Conservation (phyloP, 1,139 yeast genomes). For the Blastobotrys proliferans region DNA sequence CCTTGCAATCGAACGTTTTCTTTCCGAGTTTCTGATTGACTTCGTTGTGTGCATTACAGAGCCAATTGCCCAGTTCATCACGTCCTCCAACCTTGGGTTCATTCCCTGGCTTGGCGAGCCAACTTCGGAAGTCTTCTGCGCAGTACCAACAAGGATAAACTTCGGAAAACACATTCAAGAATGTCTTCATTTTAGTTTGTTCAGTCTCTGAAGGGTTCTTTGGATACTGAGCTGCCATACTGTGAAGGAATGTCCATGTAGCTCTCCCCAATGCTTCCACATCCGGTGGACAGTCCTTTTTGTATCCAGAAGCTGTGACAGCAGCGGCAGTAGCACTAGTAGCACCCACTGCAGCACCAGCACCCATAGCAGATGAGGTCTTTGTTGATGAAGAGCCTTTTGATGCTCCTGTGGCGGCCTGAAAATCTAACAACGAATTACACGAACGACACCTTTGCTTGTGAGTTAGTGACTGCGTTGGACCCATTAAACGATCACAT, state of each 20-base stretch:
- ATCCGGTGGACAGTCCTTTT: slow-evolving; percentile 75
- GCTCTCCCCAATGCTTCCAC: slow-evolving; percentile 75
- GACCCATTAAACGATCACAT: slow-evolving; percentile 35
- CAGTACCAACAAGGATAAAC: slow-evolving; percentile 95
- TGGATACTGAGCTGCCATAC: slow-evolving; percentile 89
- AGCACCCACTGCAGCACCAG: slow-evolving; percentile 16
- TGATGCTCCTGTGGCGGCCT: slow-evolving; percentile 42
- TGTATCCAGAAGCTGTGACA: slow-evolving; percentile 19
- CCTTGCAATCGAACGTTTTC: slow-evolving; percentile 75
- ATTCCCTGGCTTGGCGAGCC: slow-evolving; percentile 47
- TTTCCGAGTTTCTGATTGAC: slow-evolving; percentile 84
- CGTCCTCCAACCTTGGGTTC: slow-evolving; percentile 67
- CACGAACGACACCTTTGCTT: slow-evolving; percentile 70
- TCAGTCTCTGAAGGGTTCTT: slow-evolving; percentile 55
- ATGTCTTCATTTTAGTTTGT: slow-evolving; percentile 68
- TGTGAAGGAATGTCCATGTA: slow-evolving; percentile 89
- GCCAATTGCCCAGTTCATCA: slow-evolving; percentile 83
- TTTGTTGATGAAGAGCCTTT: slow-evolving; percentile 5
- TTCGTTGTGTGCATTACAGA: slow-evolving; percentile 91
- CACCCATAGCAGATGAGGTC: slow-evolving; percentile 17
- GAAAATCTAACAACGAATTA: slow-evolving; percentile 72
- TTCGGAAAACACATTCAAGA: slow-evolving; percentile 66
- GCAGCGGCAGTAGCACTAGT: slow-evolving; percentile 8
- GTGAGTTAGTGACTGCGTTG: slow-evolving; percentile 1
- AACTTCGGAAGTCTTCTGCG: slow-evolving; percentile 74